Base-by-base conservation (phyloP, 2,329 filamentous ascomycete species). In the Westerdykella ornata region DNA sequence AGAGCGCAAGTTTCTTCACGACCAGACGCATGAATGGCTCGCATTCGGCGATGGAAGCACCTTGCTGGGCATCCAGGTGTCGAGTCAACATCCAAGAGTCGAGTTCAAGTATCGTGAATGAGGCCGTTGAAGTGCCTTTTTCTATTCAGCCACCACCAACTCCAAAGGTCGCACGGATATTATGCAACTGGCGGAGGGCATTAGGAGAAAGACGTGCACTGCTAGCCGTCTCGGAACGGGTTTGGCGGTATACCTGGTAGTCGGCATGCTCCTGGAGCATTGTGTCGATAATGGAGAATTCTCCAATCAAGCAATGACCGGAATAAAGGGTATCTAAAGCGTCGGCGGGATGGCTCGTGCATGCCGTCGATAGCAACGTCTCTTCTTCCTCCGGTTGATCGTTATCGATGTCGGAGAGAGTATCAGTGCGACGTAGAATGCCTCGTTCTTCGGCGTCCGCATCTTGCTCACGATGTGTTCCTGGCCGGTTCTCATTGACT, bases 381-480 rank as follows among this genome's bases (percentile, higher is more conserved):
- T 58, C 47, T 18, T 59, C 53, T 33, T 33, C 30, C 20, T 51
- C 49, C 34, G 59, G 48, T 35, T 71, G 65, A 46, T 72, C 70
- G 31, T 68, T 61, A 36, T 67, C 69, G 7, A 68, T 54, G 46
- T 57, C 60, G 42, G 51, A 64, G 42, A 58, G 53, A 29, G 57
- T 59, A 20, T 65, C 61, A 38, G 54, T 60, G 62, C 66, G 44
- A 41, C 69, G 68, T 14, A 71, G 52, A 3, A 78, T 58, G 2
- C 78, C 78, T 20, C 75, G 70, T 58, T 82, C 79, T 62, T 82
- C 79, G 5, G 72, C 67, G 48, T 82, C 78, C 42, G 76, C 67
- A 51, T 79, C 76, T 53, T 81, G 78, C 12, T 56, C 52, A 30
- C 59, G 56, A 39, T 49, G 48, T 26, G 53, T 43, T n/a, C n/a